These are phyloP conservation scores for Polychytrium aggregatum DNA, from an alignment of 192 early-diverging fungal species.

Conservation along the genomic window DNA sequence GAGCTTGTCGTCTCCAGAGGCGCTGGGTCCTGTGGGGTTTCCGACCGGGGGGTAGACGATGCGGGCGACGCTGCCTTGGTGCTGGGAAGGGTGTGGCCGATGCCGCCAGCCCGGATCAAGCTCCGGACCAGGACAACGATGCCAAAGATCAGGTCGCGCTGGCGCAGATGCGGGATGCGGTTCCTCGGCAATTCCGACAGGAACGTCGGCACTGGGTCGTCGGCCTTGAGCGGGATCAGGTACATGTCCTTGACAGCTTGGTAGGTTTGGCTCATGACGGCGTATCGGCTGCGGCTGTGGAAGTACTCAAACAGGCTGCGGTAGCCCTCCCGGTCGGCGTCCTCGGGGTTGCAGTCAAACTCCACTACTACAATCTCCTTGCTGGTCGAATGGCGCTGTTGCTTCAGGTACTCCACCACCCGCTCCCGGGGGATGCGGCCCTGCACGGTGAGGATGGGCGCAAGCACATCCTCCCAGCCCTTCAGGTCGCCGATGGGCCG, in stretches of 20 bases:
- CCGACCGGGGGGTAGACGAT: not conserved
- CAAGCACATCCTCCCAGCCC: conserved; percentile 46
- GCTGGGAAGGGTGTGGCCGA: too few relatives aligned
- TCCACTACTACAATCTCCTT: conserved; percentile 55
- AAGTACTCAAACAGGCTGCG: conserved; percentile 51
- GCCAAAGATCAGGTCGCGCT: too few relatives aligned
- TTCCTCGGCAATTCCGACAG: conserved; percentile 38
- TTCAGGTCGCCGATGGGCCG: conserved; percentile 20
- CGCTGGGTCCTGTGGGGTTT: too few relatives aligned
- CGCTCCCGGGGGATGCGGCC: conserved; percentile 45
- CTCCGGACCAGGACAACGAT: too few relatives aligned
- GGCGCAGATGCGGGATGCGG: too few relatives aligned
- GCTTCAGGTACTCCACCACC: conserved; percentile 44
- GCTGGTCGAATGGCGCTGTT: conserved; percentile 32
- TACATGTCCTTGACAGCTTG: conserved; percentile 67
- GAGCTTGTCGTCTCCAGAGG: too few relatives aligned
- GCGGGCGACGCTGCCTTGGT: not conserved
- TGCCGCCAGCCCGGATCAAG: too few relatives aligned
- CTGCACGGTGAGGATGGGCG: conserved; percentile 46
- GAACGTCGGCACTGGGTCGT: conserved; percentile 43
- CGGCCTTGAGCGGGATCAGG: conserved; percentile 44
- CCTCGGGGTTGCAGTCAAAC: conserved; percentile 20
- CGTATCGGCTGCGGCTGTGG: conserved; percentile 42
- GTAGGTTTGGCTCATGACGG: conserved; percentile 54
- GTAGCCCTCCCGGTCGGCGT: conserved; percentile 23